Evolutionary conservation across 495 filamentous ascomycete genomes (phyloP).

Genomic region (Sphaerosporella brunnea): DNA sequence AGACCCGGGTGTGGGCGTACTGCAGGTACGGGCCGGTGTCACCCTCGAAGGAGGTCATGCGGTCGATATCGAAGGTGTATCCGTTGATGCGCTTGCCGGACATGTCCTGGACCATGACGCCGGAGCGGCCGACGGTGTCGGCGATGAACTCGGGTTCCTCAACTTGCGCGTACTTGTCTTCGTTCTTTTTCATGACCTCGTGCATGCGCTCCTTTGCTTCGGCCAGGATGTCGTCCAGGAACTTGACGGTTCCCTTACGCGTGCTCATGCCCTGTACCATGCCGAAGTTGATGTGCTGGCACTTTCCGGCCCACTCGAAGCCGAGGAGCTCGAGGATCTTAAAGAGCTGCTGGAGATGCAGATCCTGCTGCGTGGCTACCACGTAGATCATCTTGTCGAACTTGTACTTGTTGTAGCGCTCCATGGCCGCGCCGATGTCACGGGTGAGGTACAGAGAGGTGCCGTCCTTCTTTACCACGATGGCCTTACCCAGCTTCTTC

Average conservation of each 20-base stretch:
- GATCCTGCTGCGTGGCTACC: slow-evolving; percentile 42
- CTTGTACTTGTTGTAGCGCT: slow-evolving; percentile 42
- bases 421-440: slow-evolving; percentile 45
- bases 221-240: slow-evolving; percentile 44
- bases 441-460: slow-evolving; percentile 48
- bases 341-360: slow-evolving; percentile 46
- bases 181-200: slow-evolving; percentile 45
- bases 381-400: slow-evolving; percentile 57
- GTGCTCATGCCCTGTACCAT: slow-evolving; percentile 46
- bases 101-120: slow-evolving; percentile 51
- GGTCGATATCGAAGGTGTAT: slow-evolving; percentile 45
- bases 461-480: slow-evolving; percentile 43
- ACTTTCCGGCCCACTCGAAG: slow-evolving; percentile 39
- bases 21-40: slow-evolving; percentile 55
- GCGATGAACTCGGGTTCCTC: slow-evolving; percentile 38
- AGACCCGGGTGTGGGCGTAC: slow-evolving; percentile 49
- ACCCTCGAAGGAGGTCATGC: slow-evolving; percentile 53
- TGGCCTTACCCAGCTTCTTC: slow-evolving; percentile 39
- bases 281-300: slow-evolving; percentile 47
- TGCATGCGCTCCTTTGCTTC: slow-evolving; percentile 48
- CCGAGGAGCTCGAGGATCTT: slow-evolving; percentile 45
- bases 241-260: slow-evolving; percentile 39
- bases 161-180: slow-evolving; percentile 42
- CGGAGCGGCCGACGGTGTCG: slow-evolving; percentile 43
- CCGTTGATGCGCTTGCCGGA: slow-evolving; percentile 45